Evolutionary conservation across 805 yeast species (phyloP).

Genomic region (Pichia thaimueangensis): DNA sequence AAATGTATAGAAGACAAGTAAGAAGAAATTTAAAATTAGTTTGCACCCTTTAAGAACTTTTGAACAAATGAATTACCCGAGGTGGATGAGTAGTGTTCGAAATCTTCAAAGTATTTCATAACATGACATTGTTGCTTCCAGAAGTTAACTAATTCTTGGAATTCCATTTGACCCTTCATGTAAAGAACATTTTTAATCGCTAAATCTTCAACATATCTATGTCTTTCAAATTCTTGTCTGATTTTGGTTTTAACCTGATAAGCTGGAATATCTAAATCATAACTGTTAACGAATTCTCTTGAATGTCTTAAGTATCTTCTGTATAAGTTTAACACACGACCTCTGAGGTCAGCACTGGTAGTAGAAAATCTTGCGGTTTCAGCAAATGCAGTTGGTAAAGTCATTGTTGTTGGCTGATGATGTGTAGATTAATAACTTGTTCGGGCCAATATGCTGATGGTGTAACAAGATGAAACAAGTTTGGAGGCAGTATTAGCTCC

Average conservation of each 20-base stretch:
- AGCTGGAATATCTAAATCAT: constrained; percentile 71
- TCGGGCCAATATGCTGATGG: too few species aligned
- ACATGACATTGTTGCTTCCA: constrained; percentile 89
- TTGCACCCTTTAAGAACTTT: constrained; percentile 63
- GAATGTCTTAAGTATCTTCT: constrained; percentile 64
- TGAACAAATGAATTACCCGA: constrained; percentile 59
- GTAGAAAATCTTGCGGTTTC: constrained; percentile 67
- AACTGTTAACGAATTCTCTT: constrained; percentile 45
- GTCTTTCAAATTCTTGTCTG: constrained; percentile 84
- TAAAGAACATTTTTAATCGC: constrained; percentile 61
- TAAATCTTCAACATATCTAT: constrained; percentile 64
- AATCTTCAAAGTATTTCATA: constrained; percentile 71
- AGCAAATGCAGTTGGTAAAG: constrained; percentile 78
- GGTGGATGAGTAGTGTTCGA: constrained; percentile 47
- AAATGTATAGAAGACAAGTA: constrained; percentile 30
- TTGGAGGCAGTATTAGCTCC: too few species aligned
- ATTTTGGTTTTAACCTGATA: constrained; percentile 74
- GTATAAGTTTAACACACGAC: constrained; percentile 62
- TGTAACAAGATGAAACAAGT: too few species aligned
- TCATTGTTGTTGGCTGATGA: constrained; percentile 37
- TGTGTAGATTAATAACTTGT: neutral
- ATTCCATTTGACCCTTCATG: constrained; percentile 86
- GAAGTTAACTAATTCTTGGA: constrained; percentile 79
- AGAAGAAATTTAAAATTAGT: constrained; percentile 17
- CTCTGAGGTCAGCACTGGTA: constrained; percentile 53